A percentile compares a stretch with the other conserved stretches of the same genome.
Conservation (phyloP, 1,284 basidiomycete species). For the Kwoniella shivajii region DNA sequence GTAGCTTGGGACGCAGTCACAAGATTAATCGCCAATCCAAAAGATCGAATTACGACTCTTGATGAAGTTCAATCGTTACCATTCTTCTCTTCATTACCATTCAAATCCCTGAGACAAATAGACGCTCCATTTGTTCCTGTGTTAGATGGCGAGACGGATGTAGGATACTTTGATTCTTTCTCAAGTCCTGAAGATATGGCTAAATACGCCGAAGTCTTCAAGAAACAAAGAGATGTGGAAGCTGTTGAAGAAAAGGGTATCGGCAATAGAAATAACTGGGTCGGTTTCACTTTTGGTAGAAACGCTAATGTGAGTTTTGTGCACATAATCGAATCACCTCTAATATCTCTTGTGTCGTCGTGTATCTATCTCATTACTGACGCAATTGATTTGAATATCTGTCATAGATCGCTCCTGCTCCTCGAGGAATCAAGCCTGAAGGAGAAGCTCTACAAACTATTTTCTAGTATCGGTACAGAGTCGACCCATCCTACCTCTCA, state of each 20-base stretch:
- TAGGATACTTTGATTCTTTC: constrained; percentile 99
- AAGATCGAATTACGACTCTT: constrained; percentile 74
- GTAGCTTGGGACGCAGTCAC: constrained; percentile 95
- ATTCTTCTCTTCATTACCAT: constrained; percentile 78
- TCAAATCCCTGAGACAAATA: constrained; percentile 74
- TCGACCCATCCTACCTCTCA: too few species aligned
- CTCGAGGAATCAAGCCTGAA: constrained; percentile 43
- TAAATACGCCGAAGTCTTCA: constrained; percentile 95
- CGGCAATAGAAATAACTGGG: constrained; percentile 55
- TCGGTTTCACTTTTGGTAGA: constrained; percentile 96
- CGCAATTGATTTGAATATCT: too few species aligned
- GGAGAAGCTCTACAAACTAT: constrained; percentile 55
- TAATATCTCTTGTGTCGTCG: too few species aligned
- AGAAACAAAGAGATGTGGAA: constrained; percentile 95
- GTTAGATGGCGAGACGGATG: constrained; percentile 91
- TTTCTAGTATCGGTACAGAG: too few species aligned
- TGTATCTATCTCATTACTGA: too few species aligned
- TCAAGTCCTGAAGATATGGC: constrained; percentile 92
- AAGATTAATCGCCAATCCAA: constrained; percentile 75
- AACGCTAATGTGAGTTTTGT: constrained; percentile 57
- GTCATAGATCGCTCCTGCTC: constrained; percentile 20
- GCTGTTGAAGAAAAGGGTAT: constrained; percentile 85
- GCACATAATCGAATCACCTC: too few species aligned
- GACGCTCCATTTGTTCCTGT: constrained; percentile 95
- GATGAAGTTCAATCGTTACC: constrained; percentile 74